These are phyloP conservation scores for Pachyrhizus erosus DNA, from an alignment of 306 rosid genomes.

Conservation along the genomic window DNA sequence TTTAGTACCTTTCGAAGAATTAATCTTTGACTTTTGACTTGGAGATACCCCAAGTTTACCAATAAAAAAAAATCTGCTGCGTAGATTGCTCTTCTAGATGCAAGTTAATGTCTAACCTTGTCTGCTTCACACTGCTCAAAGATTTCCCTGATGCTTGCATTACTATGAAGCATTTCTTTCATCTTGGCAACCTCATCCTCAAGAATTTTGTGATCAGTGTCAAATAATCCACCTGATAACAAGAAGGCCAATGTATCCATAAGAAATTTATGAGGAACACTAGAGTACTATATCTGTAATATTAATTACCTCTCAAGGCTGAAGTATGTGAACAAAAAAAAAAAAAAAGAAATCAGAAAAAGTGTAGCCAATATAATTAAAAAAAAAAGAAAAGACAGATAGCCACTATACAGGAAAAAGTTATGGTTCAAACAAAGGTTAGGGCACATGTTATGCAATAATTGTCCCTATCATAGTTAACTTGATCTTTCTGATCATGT, in stretches of 20 bases:
- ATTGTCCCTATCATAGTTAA: not conserved
- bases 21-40: too few relatives aligned
- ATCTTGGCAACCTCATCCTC: conserved; percentile 56
- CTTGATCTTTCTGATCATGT: not conserved
- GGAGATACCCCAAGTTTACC: too few relatives aligned
- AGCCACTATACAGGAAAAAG: not conserved
- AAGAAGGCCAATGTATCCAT: not conserved
- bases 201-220: conserved; percentile 47
- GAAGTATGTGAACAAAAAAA: not conserved
- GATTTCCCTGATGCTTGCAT: conserved; percentile 48
- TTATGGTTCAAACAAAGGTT: not conserved
- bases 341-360: not conserved
- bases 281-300: not conserved
- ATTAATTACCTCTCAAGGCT: not conserved
- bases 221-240: conserved; percentile 57
- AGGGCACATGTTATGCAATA: not conserved
- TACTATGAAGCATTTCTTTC: conserved; percentile 49
- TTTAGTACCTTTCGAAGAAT: too few relatives aligned
- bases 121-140: conserved; percentile 44
- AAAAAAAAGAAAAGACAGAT: not conserved
- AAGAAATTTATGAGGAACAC: not conserved
- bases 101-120: conserved; percentile 50
- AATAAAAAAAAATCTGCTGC: not conserved
- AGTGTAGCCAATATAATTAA: not conserved
- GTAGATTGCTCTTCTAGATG: not conserved